These are phyloP conservation scores for Aspergillus tubingensis DNA, from an alignment of 2,329 filamentous ascomycete species.

Conservation along the genomic window DNA sequence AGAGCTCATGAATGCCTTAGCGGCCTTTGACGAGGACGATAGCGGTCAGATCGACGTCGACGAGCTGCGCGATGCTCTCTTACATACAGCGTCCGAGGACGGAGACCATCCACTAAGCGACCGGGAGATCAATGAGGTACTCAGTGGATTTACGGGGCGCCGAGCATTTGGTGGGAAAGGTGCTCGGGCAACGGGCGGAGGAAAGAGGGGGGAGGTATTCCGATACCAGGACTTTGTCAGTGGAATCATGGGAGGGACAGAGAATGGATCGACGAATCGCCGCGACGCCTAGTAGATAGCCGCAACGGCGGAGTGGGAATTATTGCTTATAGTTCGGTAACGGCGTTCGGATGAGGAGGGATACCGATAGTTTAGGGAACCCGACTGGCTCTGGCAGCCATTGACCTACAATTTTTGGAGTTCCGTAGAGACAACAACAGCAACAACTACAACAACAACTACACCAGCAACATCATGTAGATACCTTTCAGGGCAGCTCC, in stretches of 20 bases:
- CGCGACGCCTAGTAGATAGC: slow-evolving; percentile 17
- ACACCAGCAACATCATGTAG: too few relatives aligned
- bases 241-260: slow-evolving; percentile 60
- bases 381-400: slow-evolving; percentile 6
- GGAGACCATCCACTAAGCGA: slow-evolving; percentile 66
- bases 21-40: slow-evolving; percentile 94
- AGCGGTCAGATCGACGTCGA: slow-evolving; percentile 85
- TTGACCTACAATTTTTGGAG: too few relatives aligned
- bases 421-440: too few relatives aligned
- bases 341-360: slow-evolving; percentile 1
- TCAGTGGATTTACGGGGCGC: slow-evolving; percentile 80
- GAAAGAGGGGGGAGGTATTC: slow-evolving; percentile 82
- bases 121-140: slow-evolving; percentile 80
- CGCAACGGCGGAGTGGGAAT: background rate
- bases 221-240: slow-evolving; percentile 89
- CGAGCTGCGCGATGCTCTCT: slow-evolving; percentile 78
- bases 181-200: slow-evolving; percentile 50
- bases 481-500: too few relatives aligned
- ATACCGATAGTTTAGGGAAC: background rate
- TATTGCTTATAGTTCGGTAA: background rate
- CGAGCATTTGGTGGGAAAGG: slow-evolving; percentile 71
- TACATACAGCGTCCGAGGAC: slow-evolving; percentile 77
- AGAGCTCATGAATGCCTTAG: slow-evolving; percentile 86
- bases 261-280: slow-evolving; percentile 31
- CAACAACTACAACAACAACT: too few relatives aligned